phyloP scores from a whole-genome alignment of 768 basidiomycete species.

The Xerocomus brunneocitrinus region DNA sequence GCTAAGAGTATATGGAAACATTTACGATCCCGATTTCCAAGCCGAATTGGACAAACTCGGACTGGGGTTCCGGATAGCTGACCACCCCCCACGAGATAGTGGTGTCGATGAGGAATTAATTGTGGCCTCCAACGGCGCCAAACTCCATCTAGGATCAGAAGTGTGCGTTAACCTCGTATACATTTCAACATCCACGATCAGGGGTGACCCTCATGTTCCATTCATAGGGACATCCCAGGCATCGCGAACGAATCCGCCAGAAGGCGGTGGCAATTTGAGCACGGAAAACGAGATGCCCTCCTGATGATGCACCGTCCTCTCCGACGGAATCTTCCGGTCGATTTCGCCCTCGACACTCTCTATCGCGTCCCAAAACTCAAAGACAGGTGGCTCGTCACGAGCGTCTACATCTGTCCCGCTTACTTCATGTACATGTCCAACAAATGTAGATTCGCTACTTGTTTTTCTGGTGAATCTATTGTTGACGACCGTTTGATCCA shows the following conservation, averaged over 20 bases:
- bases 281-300: constrained; percentile 31
- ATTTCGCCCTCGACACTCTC: constrained; percentile 23
- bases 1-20: constrained; percentile 29
- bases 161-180: constrained; percentile 17
- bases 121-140: constrained; percentile 24
- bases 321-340: not conserved
- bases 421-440: constrained; percentile 32
- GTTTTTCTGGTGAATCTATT: no score
- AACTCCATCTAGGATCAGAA: constrained; percentile 10
- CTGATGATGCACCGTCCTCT: constrained; percentile 31
- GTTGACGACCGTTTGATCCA: not conserved
- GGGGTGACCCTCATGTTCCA: no score
- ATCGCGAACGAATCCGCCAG: constrained; percentile 30
- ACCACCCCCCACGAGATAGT: constrained; percentile 12
- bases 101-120: constrained; percentile 19
- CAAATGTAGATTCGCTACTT: constrained; percentile 10
- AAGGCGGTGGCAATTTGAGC: constrained; percentile 33
- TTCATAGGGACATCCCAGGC: constrained; percentile 16
- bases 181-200: not conserved
- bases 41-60: constrained; percentile 8
- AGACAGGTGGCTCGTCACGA: constrained; percentile 33
- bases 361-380: constrained; percentile 21
- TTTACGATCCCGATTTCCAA: constrained; percentile 25
- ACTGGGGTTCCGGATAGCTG: constrained; percentile 1
- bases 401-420: constrained; percentile 29